Percentiles rank a stretch among this genome's conserved stretches.
These are phyloP conservation scores for Cladosporium austrohemisphaericum DNA, from an alignment of 2,329 filamentous ascomycete species.

Conservation along the genomic window DNA sequence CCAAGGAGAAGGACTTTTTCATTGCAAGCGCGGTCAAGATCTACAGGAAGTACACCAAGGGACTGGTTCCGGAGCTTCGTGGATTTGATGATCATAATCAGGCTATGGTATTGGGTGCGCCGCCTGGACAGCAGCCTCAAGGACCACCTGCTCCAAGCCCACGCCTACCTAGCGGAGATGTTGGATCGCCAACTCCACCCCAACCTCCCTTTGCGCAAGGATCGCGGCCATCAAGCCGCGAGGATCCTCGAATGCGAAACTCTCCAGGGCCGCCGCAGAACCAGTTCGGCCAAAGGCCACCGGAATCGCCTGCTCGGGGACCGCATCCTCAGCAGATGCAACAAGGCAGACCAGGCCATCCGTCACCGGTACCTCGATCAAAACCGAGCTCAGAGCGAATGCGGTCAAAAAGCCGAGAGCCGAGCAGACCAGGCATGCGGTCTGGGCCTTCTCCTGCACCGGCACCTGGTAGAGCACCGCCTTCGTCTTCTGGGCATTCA, in stretches of 20 bases:
- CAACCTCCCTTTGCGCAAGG: conserved; percentile 30
- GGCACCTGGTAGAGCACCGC: conserved; percentile 8
- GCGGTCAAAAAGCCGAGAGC: conserved; percentile 29
- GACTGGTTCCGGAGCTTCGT: conserved; percentile 70
- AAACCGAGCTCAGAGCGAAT: conserved; percentile 35
- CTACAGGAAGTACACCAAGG: conserved; percentile 91
- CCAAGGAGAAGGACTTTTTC: conserved; percentile 98
- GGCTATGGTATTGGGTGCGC: conserved; percentile 64
- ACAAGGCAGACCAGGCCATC: not conserved
- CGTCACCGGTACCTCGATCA: conserved; percentile 21
- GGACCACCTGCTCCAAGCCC: conserved; percentile 2
- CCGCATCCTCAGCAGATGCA: conserved; percentile 1
- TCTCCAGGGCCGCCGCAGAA: conserved; percentile 31
- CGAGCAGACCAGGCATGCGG: conserved; percentile 20
- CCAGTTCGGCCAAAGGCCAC: conserved; percentile 24
- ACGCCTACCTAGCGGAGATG: conserved; percentile 1
- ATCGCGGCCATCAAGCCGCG: conserved; percentile 28
- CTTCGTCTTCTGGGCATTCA: not conserved
- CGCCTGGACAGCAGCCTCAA: conserved; percentile 14
- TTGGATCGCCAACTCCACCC: conserved; percentile 12
- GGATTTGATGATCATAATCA: conserved; percentile 80
- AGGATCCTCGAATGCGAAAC: conserved; percentile 27
- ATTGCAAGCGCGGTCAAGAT: conserved; percentile 95
- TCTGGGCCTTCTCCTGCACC: conserved; percentile 28
- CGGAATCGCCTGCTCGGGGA: conserved; percentile 4